Evolutionary conservation across 2,329 filamentous ascomycete genomes (phyloP).

Genomic region (Sphaceloma murrayae): DNA sequence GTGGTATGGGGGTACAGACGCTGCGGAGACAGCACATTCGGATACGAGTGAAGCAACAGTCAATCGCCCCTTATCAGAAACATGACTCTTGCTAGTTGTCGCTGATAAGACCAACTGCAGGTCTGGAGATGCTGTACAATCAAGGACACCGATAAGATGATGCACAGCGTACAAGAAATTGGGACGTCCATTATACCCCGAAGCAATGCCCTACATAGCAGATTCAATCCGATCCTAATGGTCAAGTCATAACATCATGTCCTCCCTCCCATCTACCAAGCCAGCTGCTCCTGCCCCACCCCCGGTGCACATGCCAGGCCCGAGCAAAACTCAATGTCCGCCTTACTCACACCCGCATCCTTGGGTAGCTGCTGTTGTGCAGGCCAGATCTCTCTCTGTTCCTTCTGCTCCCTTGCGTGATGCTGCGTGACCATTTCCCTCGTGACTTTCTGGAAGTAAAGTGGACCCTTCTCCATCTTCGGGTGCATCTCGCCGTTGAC

Average conservation of each 20-base stretch:
- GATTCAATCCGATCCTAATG: neutral
- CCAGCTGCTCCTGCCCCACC: neutral
- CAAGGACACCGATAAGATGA: too few species aligned
- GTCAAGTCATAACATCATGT: neutral
- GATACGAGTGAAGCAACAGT: too few species aligned
- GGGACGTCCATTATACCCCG: too few species aligned
- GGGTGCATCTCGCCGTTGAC: slow-evolving; percentile 56
- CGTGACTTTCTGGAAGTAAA: slow-evolving; percentile 47
- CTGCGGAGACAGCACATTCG: too few species aligned
- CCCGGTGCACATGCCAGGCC: neutral
- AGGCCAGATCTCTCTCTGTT: slow-evolving; percentile 45
- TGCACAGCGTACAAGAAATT: too few species aligned
- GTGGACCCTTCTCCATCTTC: slow-evolving; percentile 42
- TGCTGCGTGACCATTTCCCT: slow-evolving; percentile 42
- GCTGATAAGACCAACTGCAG: too few species aligned
- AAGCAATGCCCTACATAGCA: neutral
- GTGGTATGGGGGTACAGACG: too few species aligned
- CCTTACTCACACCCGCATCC: neutral
- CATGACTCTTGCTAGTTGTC: too few species aligned
- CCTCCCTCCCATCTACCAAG: neutral
- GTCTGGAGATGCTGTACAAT: too few species aligned
- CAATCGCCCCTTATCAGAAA: too few species aligned
- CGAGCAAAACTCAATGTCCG: neutral
- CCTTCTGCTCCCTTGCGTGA: slow-evolving; percentile 37
- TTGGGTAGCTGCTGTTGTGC: slow-evolving; percentile 31